Base-by-base conservation (phyloP, 495 filamentous ascomycete species). In the Penicillium turbatum region DNA sequence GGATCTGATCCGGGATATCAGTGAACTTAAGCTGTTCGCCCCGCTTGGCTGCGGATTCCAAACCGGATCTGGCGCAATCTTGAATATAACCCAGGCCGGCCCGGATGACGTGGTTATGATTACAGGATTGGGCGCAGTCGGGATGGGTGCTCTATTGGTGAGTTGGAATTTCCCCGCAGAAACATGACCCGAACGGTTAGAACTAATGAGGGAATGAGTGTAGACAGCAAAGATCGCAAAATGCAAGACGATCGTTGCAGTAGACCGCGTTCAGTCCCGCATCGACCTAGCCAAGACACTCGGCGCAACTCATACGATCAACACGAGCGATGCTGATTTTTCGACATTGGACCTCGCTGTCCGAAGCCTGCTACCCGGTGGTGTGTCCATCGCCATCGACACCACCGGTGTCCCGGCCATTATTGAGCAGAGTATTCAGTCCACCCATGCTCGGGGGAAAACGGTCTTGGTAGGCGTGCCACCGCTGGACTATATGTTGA, bases 1-100 rank as follows among this genome's bases (percentile, higher is more conserved):
- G 4, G 19, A 38, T 42, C 39, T 68, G 1, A 37, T 66, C 17
- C 19, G 40, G 7, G 43, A 48, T 13, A 48, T 45, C 0, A 63
- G 64, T 0, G 67, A 76, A 21, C 41, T 77, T 7, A 63, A 56
- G 17, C 43, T 75, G 0, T 74, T 67, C 19, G 72, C 74, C 15
- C 64, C 74, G 8, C 48, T 77, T 7, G 73, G 73, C 0, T 77
- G 73, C 53, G 71, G 74, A 1, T 67, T 75, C 53, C 72, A 75
- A 54, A 77, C 74, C 5, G 74, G 74, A 1, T 61, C 66, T 31
- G 72, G 70, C 3, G 68, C 68, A 0, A 58, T 74, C 32, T 41
- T 66, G 3, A 69, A 73, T 48, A 56, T 65, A 16, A 52, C 67
- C 0, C 21, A 50, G 7, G 67, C 68, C 0, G 51, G 12, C 0